Conservation (phyloP, 1,284 basidiomycete species). For the Ustilago xerochloae region DNA sequence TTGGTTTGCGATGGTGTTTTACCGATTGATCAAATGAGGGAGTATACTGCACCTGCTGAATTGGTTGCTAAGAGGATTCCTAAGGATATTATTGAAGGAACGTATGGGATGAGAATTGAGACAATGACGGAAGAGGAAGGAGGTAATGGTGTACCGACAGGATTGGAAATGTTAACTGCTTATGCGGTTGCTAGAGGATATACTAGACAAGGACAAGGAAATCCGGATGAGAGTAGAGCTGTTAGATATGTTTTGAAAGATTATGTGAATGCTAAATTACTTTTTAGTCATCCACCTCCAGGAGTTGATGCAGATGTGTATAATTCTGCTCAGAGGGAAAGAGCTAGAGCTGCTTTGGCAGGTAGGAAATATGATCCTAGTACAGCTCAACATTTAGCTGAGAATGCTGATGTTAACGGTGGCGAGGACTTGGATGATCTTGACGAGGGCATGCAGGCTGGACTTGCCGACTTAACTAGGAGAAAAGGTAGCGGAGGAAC, state of each 20-base stretch:
- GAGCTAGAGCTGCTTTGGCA: constrained; percentile 72
- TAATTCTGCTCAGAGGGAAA: constrained; percentile 79
- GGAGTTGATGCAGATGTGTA: constrained; percentile 76
- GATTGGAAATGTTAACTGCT: constrained; percentile 84
- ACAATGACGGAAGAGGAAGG: constrained; percentile 81
- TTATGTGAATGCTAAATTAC: constrained; percentile 92
- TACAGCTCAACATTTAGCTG: constrained; percentile 26
- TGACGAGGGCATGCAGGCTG: constrained; percentile 19
- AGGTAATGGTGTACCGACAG: constrained; percentile 80
- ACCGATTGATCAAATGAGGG: constrained; percentile 97
- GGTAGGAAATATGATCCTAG: constrained; percentile 43
- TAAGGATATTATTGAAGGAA: constrained; percentile 84
- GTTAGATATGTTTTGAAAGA: constrained; percentile 95
- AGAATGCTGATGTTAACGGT: constrained; percentile 9
- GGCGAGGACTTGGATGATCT: constrained; percentile 23
- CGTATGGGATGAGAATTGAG: constrained; percentile 86
- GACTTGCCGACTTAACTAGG: constrained; percentile 11
- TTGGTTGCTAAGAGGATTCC: constrained; percentile 85
- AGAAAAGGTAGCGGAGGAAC: neutral
- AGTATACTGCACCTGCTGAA: constrained; percentile 87
- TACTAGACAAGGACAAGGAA: constrained; percentile 91
- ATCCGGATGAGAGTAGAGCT: constrained; percentile 94
- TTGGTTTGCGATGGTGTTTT: constrained; percentile 96
- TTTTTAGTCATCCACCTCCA: constrained; percentile 87
- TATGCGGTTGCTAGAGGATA: constrained; percentile 87